phyloP scores from a whole-genome alignment of 2,329 filamentous ascomycete genomes.

The Delphinella strobiligena region DNA sequence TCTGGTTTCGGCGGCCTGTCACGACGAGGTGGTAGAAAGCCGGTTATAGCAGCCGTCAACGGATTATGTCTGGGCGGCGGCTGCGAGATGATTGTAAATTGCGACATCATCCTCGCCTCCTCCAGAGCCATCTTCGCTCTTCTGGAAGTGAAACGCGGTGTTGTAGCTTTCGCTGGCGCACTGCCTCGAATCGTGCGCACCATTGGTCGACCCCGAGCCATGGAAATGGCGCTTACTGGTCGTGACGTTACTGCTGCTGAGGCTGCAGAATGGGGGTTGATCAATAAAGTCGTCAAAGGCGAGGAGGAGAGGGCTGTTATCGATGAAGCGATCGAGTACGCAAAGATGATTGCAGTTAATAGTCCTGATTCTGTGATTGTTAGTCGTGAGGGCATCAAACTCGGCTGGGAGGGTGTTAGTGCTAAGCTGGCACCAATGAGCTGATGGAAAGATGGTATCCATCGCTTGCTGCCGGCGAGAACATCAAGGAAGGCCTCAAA shows the following conservation, averaged over 20 bases:
- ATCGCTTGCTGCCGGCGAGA: conserved; percentile 52
- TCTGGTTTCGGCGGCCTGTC: conserved; percentile 55
- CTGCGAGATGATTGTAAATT: conserved; percentile 64
- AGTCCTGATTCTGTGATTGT: conserved; percentile 68
- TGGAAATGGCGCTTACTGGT: conserved; percentile 59
- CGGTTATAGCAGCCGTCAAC: conserved; percentile 65
- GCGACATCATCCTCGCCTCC: conserved; percentile 57
- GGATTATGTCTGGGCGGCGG: conserved; percentile 65
- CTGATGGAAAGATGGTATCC: conserved; percentile 47
- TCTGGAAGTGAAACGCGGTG: conserved; percentile 60
- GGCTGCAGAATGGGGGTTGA: conserved; percentile 53
- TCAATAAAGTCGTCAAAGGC: conserved; percentile 50
- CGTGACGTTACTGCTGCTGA: conserved; percentile 46
- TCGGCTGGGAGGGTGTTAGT: conserved; percentile 59
- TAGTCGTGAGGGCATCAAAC: conserved; percentile 56
- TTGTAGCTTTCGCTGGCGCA: conserved; percentile 59
- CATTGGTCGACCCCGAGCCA: conserved; percentile 56
- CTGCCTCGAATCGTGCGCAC: conserved; percentile 53
- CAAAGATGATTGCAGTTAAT: conserved; percentile 43
- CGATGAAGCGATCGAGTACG: conserved; percentile 48
- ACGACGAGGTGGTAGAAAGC: conserved; percentile 58
- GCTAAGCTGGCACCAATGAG: conserved; percentile 49
- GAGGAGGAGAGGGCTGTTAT: conserved; percentile 33
- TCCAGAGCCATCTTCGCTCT: conserved; percentile 50
- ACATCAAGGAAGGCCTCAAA: conserved; percentile 60